A percentile compares a stretch with the other conserved stretches of the same genome.
phyloP scores from a whole-genome alignment of 495 filamentous ascomycete genomes.

The Aspergillus taichungensis region DNA sequence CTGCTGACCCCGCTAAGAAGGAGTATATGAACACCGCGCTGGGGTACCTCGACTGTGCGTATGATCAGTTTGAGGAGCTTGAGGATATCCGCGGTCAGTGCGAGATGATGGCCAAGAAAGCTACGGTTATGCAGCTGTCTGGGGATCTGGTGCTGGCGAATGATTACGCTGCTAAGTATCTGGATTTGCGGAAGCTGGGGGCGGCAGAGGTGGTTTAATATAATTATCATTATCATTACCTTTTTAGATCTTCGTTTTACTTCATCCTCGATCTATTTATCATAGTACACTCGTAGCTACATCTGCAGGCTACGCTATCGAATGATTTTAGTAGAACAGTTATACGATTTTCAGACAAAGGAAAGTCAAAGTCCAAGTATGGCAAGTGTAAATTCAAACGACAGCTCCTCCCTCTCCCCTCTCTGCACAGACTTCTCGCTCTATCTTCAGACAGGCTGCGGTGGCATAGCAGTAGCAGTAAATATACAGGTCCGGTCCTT shows the following conservation, averaged over 20 bases:
- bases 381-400: conserved; percentile 26
- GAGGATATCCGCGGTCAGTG: conserved; percentile 69
- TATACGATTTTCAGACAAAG: neutral
- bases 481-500: conserved; percentile 14
- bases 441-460: conserved; percentile 7
- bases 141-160: conserved; percentile 65
- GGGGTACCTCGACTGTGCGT: conserved; percentile 59
- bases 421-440: neutral
- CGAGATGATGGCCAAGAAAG: conserved; percentile 82
- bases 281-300: too few species aligned
- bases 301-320: too few species aligned
- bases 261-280: too few species aligned
- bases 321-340: too few species aligned
- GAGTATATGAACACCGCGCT: conserved; percentile 57
- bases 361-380: conserved; percentile 1
- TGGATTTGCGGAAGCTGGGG: conserved; percentile 44
- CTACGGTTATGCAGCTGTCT: conserved; percentile 64
- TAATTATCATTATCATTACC: neutral
- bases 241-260: neutral
- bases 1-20: conserved; percentile 20
- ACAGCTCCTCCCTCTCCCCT: neutral
- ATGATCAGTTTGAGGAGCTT: conserved; percentile 58
- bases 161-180: conserved; percentile 64
- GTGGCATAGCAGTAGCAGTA: conserved; percentile 3
- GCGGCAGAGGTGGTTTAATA: neutral